Percentiles rank a stretch among this genome's conserved stretches.
Conservation (phyloP, 805 yeast species). For the Kazachstania kunashirensis region DNA sequence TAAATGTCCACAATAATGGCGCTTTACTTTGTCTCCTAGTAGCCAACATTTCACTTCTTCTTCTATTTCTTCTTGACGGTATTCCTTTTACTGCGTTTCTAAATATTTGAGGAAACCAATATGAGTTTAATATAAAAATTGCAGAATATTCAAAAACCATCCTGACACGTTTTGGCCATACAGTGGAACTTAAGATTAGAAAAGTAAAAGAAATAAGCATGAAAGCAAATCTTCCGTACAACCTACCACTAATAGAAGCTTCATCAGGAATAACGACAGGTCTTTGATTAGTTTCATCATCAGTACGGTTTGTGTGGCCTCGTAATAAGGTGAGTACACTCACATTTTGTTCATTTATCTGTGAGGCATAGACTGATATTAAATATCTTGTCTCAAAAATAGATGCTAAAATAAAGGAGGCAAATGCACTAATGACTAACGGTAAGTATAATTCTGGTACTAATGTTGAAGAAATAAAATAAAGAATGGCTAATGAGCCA, state of each 20-base stretch:
- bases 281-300: slow-evolving; percentile 13
- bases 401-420: slow-evolving; percentile 59
- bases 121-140: slow-evolving; percentile 49
- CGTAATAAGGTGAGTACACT: slow-evolving; percentile 56
- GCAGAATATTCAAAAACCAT: slow-evolving; percentile 46
- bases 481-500: slow-evolving; percentile 55
- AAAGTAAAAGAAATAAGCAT: slow-evolving; percentile 45
- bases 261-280: slow-evolving; percentile 38
- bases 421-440: slow-evolving; percentile 57
- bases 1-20: slow-evolving; percentile 65
- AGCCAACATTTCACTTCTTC: slow-evolving; percentile 7
- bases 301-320: slow-evolving; percentile 33
- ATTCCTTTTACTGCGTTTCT: slow-evolving; percentile 41
- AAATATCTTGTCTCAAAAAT: slow-evolving; percentile 69
- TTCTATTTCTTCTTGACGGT: slow-evolving; percentile 18
- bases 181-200: slow-evolving; percentile 42
- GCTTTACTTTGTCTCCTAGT: slow-evolving; percentile 34
- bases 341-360: slow-evolving; percentile 61
- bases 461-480: slow-evolving; percentile 49
- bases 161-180: slow-evolving; percentile 57
- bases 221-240: slow-evolving; percentile 50
- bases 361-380: slow-evolving; percentile 57
- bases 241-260: slow-evolving; percentile 44
- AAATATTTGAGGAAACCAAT: slow-evolving; percentile 83
- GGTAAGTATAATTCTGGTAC: slow-evolving; percentile 52